These are phyloP conservation scores for Margaritispora aquatica DNA, from an alignment of 495 filamentous ascomycete genomes.

Conservation along the genomic window DNA sequence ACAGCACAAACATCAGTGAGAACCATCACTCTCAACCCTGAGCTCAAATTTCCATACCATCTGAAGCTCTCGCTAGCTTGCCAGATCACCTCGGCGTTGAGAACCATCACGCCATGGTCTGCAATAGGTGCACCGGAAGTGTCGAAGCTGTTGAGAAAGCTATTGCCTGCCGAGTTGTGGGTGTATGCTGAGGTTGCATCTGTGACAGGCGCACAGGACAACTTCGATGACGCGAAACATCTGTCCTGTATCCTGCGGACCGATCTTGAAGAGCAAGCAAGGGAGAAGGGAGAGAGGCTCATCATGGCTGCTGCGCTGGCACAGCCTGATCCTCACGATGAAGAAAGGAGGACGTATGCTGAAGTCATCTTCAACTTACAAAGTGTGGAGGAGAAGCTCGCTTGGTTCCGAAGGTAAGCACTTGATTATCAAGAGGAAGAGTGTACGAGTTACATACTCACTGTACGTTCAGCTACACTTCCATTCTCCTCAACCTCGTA, in stretches of 20 bases:
- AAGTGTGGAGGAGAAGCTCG: neutral
- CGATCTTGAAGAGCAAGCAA: neutral
- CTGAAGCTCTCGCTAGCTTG: neutral
- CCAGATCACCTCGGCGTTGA: neutral
- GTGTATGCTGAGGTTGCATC: neutral
- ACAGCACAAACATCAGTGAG: neutral
- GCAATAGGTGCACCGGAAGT: neutral
- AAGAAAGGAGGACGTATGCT: neutral
- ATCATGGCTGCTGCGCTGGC: neutral
- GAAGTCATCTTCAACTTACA: neutral
- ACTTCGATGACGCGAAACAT: neutral
- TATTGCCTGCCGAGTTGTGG: neutral
- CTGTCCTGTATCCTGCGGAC: neutral
- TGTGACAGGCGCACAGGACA: neutral
- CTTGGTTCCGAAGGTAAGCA: neutral
- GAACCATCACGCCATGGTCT: neutral
- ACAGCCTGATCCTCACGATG: neutral
- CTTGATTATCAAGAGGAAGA: neutral
- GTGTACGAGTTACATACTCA: too few species aligned
- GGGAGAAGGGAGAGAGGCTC: neutral
- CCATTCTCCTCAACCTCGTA: neutral
- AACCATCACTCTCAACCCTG: neutral
- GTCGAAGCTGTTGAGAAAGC: neutral
- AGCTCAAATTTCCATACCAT: neutral
- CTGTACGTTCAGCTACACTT: neutral